Conservation (phyloP, 352 stramenopile species). For the Plasmopara halstedii region DNA sequence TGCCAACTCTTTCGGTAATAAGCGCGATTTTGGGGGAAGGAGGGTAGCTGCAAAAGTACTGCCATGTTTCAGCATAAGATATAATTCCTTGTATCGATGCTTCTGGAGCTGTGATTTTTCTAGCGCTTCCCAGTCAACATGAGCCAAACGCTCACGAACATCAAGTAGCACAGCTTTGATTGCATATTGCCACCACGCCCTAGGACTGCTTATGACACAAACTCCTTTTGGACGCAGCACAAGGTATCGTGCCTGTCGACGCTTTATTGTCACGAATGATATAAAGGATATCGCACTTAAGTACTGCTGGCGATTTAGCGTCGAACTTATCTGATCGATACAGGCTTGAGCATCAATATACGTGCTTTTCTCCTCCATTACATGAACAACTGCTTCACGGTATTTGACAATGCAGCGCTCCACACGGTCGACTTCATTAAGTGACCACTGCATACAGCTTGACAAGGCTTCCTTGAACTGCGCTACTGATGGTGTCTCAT, state of each 20-base stretch:
- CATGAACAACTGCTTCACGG: slow-evolving; percentile 68
- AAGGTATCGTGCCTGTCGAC: slow-evolving; percentile 49
- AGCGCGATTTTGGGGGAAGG: slow-evolving; percentile 30
- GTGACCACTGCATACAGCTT: slow-evolving; percentile 72
- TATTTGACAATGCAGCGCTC: slow-evolving; percentile 58
- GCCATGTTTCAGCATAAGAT: slow-evolving; percentile 26
- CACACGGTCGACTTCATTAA: slow-evolving; percentile 50
- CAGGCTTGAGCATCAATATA: slow-evolving; percentile 68
- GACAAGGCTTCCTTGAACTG: slow-evolving; percentile 70
- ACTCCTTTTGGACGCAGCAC: slow-evolving; percentile 41
- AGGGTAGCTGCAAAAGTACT: slow-evolving; percentile 25
- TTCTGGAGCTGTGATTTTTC: slow-evolving; percentile 26
- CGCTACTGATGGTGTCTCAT: slow-evolving; percentile 55
- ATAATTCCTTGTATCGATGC: slow-evolving; percentile 59
- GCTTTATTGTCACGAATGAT: slow-evolving; percentile 62
- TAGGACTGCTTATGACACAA: slow-evolving; percentile 39
- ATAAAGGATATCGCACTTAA: slow-evolving; percentile 61
- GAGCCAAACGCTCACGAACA: slow-evolving; percentile 56
- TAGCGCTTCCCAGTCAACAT: slow-evolving; percentile 58
- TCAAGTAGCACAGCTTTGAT: slow-evolving; percentile 66
- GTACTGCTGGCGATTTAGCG: slow-evolving; percentile 60
- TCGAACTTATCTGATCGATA: slow-evolving; percentile 71
- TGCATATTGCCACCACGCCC: slow-evolving; percentile 71
- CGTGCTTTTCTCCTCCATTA: slow-evolving; percentile 85
- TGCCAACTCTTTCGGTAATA: slow-evolving; percentile 42